These are phyloP conservation scores for Hura crepitans DNA, from an alignment of 441 rosid genomes.

Conservation along the genomic window DNA sequence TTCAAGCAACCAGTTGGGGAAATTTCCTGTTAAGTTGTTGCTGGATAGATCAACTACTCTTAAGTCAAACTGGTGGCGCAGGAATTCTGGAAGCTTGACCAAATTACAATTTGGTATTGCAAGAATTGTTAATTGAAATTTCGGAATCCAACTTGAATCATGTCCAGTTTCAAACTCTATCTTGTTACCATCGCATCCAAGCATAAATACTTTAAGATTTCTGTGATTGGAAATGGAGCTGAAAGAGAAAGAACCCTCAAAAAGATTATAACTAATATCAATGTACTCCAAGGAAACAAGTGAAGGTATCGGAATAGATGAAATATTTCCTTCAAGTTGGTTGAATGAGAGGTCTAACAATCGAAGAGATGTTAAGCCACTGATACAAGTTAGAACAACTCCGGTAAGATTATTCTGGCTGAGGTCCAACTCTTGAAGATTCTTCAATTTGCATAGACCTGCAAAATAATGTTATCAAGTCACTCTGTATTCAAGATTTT, in stretches of 20 bases:
- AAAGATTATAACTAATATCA: neutral
- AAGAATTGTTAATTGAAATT: slow-evolving; percentile 10
- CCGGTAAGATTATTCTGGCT: slow-evolving; percentile 14
- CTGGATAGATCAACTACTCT: slow-evolving; percentile 16
- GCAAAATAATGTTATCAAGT: neutral
- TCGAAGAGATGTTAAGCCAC: slow-evolving; percentile 22
- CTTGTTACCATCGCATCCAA: neutral
- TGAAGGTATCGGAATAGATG: slow-evolving; percentile 1
- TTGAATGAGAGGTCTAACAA: slow-evolving; percentile 1
- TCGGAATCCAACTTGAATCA: slow-evolving; percentile 9
- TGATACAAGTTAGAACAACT: slow-evolving; percentile 12
- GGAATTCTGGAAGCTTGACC: slow-evolving; percentile 17
- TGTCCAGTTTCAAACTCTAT: slow-evolving; percentile 1
- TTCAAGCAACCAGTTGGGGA: slow-evolving; percentile 30
- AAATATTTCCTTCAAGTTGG: slow-evolving; percentile 15
- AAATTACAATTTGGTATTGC: neutral
- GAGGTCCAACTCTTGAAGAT: slow-evolving; percentile 20
- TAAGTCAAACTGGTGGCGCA: slow-evolving; percentile 21
- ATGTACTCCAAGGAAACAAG: slow-evolving; percentile 10
- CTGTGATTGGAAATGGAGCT: slow-evolving; percentile 24
- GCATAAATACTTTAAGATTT: slow-evolving; percentile 6
- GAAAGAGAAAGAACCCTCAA: slow-evolving; percentile 16
- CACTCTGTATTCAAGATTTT: neutral
- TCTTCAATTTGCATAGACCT: slow-evolving; percentile 20
- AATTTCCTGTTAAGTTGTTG: neutral